Evolutionary conservation across 2,329 filamentous ascomycete genomes (phyloP).

Genomic region (Aphanocladium album): DNA sequence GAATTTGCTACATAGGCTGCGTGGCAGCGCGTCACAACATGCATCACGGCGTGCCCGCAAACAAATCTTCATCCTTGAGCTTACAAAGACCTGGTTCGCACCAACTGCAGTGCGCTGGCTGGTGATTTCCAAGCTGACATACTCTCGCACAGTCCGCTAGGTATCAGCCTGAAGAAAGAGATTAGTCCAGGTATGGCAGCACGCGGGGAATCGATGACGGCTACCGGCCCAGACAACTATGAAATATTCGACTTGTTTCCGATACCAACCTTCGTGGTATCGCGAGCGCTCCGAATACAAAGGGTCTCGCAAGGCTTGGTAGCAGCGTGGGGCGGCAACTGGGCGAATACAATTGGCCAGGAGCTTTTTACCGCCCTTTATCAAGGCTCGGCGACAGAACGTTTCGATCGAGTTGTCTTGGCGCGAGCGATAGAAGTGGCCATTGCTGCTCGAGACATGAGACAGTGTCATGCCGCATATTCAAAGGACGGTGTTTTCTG

Average conservation of each 20-base stretch:
- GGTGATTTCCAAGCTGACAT: neutral
- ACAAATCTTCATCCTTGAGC: neutral
- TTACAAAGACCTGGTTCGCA: neutral
- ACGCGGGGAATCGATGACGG: neutral
- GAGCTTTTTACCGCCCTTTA: constrained; percentile 25
- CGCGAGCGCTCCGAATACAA: constrained; percentile 25
- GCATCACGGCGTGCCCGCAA: neutral
- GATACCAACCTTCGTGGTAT: constrained; percentile 26
- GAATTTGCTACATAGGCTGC: neutral
- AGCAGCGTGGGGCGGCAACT: constrained; percentile 22
- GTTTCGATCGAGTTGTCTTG: constrained; percentile 24
- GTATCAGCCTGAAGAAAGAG: neutral
- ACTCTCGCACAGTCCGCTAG: neutral
- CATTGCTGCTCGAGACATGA: constrained; percentile 21
- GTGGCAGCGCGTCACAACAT: neutral
- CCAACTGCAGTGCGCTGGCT: neutral
- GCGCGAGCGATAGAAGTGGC: constrained; percentile 25
- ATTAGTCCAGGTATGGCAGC: neutral
- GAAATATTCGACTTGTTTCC: constrained; percentile 27
- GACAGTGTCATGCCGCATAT: constrained; percentile 20
- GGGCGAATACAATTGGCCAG: constrained; percentile 23
- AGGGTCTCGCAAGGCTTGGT: constrained; percentile 26
- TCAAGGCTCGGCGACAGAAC: constrained; percentile 21
- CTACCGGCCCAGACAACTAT: constrained; percentile 12
- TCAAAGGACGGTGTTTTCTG: constrained; percentile 18